A percentile compares a stretch with the other conserved stretches of the same genome.
phyloP scores from a whole-genome alignment of 257 asterid species.

The Solanum rostratum region DNA sequence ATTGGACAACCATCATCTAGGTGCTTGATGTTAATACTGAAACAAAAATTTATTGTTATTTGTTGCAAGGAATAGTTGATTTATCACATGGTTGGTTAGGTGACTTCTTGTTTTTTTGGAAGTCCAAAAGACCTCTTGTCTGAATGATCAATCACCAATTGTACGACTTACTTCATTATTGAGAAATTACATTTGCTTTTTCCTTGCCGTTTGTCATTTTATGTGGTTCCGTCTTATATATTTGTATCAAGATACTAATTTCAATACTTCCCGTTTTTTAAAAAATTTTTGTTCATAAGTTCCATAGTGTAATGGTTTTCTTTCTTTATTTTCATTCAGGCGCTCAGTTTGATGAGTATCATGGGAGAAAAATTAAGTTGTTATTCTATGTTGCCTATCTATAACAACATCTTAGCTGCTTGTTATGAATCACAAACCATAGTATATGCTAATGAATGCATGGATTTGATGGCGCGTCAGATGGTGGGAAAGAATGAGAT shows the following conservation, averaged over 20 bases:
- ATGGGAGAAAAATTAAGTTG: constrained; percentile 37
- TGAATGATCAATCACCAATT: background rate
- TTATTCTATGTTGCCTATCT: constrained; percentile 47
- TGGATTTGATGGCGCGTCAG: constrained; percentile 62
- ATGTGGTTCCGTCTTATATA: background rate
- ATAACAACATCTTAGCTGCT: constrained; percentile 50
- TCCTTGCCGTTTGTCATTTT: background rate
- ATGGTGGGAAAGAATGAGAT: constrained; percentile 60
- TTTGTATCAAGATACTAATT: background rate
- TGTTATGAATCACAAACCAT: constrained; percentile 34
- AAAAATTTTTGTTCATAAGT: background rate
- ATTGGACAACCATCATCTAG: background rate
- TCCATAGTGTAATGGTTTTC: constrained; percentile 3
- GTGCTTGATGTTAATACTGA: background rate
- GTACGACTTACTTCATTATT: background rate
- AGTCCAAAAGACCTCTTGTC: background rate
- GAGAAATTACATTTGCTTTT: background rate
- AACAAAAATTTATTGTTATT: background rate
- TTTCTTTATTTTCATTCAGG: constrained; percentile 34
- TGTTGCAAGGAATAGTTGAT: background rate
- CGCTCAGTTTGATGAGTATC: constrained; percentile 38
- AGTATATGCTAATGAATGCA: constrained; percentile 47
- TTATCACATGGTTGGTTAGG: background rate
- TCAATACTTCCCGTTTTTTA: background rate
- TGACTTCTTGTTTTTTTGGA: background rate